Evolutionary conservation across 2,329 filamentous ascomycete species (phyloP).

Genomic region (Pseudopyricularia cyperi): DNA sequence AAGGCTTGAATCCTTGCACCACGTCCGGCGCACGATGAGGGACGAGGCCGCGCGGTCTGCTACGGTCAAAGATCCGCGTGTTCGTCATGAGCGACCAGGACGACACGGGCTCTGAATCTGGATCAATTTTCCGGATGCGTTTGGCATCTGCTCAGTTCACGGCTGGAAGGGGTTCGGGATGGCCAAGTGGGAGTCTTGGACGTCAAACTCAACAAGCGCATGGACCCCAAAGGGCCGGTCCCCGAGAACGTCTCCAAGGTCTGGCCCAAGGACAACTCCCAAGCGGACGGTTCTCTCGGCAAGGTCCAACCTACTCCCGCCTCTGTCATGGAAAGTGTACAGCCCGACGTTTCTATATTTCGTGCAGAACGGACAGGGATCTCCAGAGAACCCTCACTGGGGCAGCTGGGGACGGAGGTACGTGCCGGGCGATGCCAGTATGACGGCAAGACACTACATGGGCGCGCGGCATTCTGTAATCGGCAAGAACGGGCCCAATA

Average conservation of each 20-base stretch:
- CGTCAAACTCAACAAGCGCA: constrained; percentile 14
- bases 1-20: constrained; percentile 32
- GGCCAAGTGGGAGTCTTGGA: constrained; percentile 35
- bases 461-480: constrained; percentile 16
- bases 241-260: constrained; percentile 29
- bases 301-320: constrained; percentile 29
- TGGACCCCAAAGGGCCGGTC: constrained; percentile 29
- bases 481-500: constrained; percentile 13
- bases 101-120: constrained; percentile 44
- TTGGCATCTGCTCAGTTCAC: constrained; percentile 42
- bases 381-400: constrained; percentile 29
- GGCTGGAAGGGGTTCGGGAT: constrained; percentile 40
- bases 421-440: constrained; percentile 15
- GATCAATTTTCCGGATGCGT: constrained; percentile 35
- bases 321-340: constrained; percentile 40
- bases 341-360: constrained; percentile 36
- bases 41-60: constrained; percentile 16
- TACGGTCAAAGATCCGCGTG: constrained; percentile 30
- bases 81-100: constrained; percentile 49
- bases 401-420: constrained; percentile 39
- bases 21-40: constrained; percentile 18
- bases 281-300: constrained; percentile 28
- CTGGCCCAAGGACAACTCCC: constrained; percentile 40
- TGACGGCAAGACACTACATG: constrained; percentile 12
- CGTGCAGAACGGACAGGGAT: constrained; percentile 32